Evolutionary conservation across 108 stramenopile genomes (phyloP).

Genomic region (Conticribra weissflogii): DNA sequence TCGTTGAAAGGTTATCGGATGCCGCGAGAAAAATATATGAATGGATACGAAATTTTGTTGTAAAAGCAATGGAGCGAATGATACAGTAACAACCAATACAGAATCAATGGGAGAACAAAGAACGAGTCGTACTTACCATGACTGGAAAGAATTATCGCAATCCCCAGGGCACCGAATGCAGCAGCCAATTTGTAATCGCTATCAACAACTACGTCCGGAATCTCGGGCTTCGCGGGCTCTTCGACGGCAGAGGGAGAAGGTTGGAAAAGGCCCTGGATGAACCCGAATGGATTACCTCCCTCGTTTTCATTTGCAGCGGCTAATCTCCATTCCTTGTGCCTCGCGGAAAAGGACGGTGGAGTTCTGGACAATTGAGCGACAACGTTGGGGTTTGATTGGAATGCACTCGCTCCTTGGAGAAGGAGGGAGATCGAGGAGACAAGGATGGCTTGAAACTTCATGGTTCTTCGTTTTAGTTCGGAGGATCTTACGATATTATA

Average conservation of each 20-base stretch:
- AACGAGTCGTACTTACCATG: constrained; percentile 14
- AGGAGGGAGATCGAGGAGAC: not conserved
- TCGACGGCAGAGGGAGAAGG: constrained; percentile 1
- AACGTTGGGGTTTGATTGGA: not conserved
- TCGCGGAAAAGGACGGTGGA: not conserved
- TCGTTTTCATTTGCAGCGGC: constrained; percentile 6
- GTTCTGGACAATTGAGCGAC: not conserved
- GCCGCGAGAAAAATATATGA: not conserved
- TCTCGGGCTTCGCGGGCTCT: constrained; percentile 33
- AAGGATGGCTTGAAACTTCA: not conserved
- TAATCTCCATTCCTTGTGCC: not conserved
- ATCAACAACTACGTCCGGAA: constrained; percentile 53
- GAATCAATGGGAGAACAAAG: not conserved
- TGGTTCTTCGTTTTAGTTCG: too few relatives aligned
- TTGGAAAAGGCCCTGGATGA: constrained; percentile 12
- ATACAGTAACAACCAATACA: not conserved
- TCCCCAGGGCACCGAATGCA: constrained; percentile 52
- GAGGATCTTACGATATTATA: too few relatives aligned
- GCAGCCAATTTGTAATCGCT: constrained; percentile 62
- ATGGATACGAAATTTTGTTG: not conserved
- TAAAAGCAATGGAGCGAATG: not conserved
- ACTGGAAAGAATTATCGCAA: constrained; percentile 43
- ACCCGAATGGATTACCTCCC: constrained; percentile 10
- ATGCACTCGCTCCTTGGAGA: not conserved
- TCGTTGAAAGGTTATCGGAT: not conserved